Percentiles rank a stretch among this genome's conserved stretches.
These are phyloP conservation scores for Saccharomyces hybrid DNA, from an alignment of 1,139 yeast species.

Conservation along the genomic window DNA sequence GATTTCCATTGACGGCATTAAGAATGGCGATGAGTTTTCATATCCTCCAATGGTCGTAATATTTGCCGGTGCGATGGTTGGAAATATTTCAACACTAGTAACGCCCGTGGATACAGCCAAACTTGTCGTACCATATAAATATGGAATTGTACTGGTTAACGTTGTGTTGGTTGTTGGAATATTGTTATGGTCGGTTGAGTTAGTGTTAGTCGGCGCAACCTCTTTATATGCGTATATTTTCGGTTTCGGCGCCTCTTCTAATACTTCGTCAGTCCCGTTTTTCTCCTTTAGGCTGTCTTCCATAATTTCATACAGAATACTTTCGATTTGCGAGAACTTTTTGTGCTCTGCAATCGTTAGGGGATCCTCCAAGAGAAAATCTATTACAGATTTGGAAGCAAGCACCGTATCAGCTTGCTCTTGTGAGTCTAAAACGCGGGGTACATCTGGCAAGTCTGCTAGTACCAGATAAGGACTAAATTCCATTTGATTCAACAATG, in stretches of 20 bases:
- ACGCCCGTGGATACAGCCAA: neutral
- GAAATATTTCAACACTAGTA: neutral
- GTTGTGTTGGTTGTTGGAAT: neutral
- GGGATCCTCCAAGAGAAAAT: neutral
- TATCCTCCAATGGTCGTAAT: neutral
- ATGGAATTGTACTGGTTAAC: neutral
- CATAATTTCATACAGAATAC: constrained; percentile 6
- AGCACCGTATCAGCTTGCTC: neutral
- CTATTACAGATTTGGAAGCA: neutral
- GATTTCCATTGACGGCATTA: neutral
- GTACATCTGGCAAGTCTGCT: constrained; percentile 9
- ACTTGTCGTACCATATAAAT: neutral
- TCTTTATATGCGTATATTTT: neutral
- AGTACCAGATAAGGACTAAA: constrained; percentile 7
- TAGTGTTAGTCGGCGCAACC: neutral
- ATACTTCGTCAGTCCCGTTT: neutral
- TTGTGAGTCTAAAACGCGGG: constrained; percentile 7
- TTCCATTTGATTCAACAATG: constrained; percentile 5
- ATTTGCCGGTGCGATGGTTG: neutral
- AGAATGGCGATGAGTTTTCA: neutral
- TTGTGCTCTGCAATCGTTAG: constrained; percentile 1
- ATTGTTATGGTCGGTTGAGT: neutral
- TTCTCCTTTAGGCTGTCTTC: neutral
- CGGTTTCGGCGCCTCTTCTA: neutral
- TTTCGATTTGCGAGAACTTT: constrained; percentile 5